Evolutionary conservation across 106 monocot genomes (phyloP).

Genomic region (Chionographis japonica): DNA sequence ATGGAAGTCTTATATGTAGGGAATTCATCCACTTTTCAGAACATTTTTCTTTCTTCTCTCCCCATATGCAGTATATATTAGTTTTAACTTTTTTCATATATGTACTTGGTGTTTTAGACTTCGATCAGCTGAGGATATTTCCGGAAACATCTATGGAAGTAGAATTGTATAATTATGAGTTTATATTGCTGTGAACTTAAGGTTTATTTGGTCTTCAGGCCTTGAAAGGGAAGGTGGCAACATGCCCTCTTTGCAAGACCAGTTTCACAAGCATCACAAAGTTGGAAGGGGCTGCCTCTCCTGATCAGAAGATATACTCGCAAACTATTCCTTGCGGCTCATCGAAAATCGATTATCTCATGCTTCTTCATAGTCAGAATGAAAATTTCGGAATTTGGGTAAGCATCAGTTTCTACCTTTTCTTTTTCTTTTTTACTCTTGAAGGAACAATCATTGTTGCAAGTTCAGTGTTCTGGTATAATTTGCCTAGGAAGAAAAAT

Average conservation of each 20-base stretch:
- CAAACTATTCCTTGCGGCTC: conserved; percentile 65
- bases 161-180: neutral
- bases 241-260: conserved; percentile 91
- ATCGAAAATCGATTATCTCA: conserved; percentile 22
- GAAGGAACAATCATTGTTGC: too few species aligned
- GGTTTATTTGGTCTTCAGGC: conserved; percentile 30
- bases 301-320: conserved; percentile 92
- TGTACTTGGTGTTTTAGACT: too few species aligned
- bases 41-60: too few species aligned
- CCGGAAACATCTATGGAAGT: neutral
- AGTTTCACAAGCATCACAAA: conserved; percentile 61
- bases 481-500: too few species aligned
- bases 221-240: conserved; percentile 49
- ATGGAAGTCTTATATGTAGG: too few species aligned
- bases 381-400: conserved; percentile 16
- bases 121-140: too few species aligned
- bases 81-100: too few species aligned
- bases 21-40: too few species aligned
- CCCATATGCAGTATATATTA: too few species aligned
- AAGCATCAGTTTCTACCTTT: conserved; percentile 13
- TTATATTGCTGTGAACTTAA: neutral
- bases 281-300: conserved; percentile 46
- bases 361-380: conserved; percentile 11
- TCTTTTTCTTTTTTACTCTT: neutral
- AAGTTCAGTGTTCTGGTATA: too few species aligned